These are phyloP conservation scores for Bimuria novae-zelandiae DNA, from an alignment of 2,329 filamentous ascomycete species.

Conservation along the genomic window DNA sequence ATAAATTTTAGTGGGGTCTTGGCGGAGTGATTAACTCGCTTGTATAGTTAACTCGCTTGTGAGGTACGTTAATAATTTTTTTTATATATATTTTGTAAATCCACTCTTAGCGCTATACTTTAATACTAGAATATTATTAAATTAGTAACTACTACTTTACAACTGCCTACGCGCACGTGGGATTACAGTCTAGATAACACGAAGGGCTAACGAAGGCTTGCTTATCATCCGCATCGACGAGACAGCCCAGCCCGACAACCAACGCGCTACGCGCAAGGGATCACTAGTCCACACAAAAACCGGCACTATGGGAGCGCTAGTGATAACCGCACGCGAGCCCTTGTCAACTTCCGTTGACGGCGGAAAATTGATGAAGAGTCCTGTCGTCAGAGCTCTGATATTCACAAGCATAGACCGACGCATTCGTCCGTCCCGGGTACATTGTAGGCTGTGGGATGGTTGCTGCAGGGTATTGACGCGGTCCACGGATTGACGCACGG, in stretches of 20 bases:
- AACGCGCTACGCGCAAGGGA: background rate
- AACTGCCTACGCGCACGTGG: no score
- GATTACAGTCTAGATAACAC: no score
- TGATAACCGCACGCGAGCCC: background rate
- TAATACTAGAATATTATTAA: no score
- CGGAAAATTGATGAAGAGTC: background rate
- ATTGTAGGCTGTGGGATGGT: background rate
- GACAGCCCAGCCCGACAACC: background rate
- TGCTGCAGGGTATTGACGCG: background rate
- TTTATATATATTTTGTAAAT: no score
- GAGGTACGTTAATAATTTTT: no score
- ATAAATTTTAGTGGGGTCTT: no score
- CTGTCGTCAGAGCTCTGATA: background rate
- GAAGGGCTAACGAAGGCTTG: background rate
- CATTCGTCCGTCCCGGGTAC: background rate
- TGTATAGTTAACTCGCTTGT: no score
- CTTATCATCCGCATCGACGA: background rate
- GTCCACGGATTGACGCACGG: conserved; percentile 1
- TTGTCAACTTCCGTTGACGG: background rate
- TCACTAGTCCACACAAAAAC: background rate
- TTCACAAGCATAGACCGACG: background rate
- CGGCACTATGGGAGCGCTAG: background rate
- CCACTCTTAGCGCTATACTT: no score
- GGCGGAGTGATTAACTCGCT: no score
- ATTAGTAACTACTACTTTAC: no score